Conservation (phyloP, 208 protist genomes). For the Acanthamoeba polyphaga region DNA sequence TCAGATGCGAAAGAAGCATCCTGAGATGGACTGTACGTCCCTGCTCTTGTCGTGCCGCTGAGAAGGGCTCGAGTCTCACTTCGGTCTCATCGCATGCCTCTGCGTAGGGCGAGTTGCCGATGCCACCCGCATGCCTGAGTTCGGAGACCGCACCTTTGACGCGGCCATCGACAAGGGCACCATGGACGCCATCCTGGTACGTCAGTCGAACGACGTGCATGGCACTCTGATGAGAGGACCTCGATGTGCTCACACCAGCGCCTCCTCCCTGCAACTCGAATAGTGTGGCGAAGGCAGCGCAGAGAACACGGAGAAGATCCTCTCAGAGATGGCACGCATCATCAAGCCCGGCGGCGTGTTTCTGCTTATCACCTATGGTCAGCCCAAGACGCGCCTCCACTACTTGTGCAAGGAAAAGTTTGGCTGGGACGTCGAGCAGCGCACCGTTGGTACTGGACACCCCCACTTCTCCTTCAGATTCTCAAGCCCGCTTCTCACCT, state of each 20-base stretch:
- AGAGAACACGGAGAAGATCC: background rate
- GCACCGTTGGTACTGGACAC: background rate
- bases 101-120: background rate
- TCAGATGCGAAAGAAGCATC: slow-evolving; percentile 8
- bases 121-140: background rate
- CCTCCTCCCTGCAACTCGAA: too few species aligned
- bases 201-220: too few species aligned
- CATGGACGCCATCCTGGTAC: slow-evolving; percentile 1
- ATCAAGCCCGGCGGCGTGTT: slow-evolving; percentile 14
- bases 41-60: background rate
- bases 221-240: too few species aligned
- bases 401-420: slow-evolving; percentile 21
- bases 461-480: background rate
- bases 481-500: background rate
- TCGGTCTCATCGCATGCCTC: background rate
- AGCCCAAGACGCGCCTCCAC: background rate
- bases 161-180: slow-evolving; percentile 25
- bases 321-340: slow-evolving; percentile 19
- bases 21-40: background rate
- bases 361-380: background rate
- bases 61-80: background rate
- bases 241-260: too few species aligned
- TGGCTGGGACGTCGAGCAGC: slow-evolving; percentile 2
- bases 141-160: background rate
- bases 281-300: background rate